Conservation (phyloP, 164 flowering plant genomes). For the Tinospora cordifolia region DNA sequence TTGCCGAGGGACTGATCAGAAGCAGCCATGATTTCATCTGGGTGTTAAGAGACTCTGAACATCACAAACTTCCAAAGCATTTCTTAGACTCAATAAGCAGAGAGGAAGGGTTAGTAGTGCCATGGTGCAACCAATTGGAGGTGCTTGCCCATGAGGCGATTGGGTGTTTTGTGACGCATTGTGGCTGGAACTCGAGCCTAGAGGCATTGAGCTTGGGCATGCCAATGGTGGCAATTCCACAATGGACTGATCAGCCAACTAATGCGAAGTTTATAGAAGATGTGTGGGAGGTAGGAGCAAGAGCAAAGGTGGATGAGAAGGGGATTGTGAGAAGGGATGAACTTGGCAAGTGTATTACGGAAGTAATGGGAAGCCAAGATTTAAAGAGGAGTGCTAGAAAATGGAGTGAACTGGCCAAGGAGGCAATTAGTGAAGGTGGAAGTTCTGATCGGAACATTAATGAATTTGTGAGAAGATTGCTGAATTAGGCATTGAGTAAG, state of each 20-base stretch:
- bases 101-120: slow-evolving; percentile 29
- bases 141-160: slow-evolving; percentile 28
- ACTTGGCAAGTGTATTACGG: slow-evolving; percentile 16
- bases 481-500: too few species aligned
- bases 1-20: slow-evolving; percentile 17
- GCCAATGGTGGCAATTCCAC: slow-evolving; percentile 47
- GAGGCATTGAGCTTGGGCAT: slow-evolving; percentile 45
- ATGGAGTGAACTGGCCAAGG: slow-evolving; percentile 22
- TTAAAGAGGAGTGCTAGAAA: slow-evolving; percentile 20
- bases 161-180: slow-evolving; percentile 49
- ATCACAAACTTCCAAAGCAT: too few species aligned
- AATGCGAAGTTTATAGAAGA: slow-evolving; percentile 43
- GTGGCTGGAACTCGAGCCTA: slow-evolving; percentile 50
- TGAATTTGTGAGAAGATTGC: slow-evolving; percentile 13
- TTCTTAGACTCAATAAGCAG: neutral
- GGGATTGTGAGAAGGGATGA: slow-evolving; percentile 23
- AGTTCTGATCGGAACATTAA: slow-evolving; percentile 16
- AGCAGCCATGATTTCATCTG: slow-evolving; percentile 20
- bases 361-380: slow-evolving; percentile 27
- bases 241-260: slow-evolving; percentile 45
- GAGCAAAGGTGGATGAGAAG: slow-evolving; percentile 19
- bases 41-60: slow-evolving; percentile 20
- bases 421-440: slow-evolving; percentile 21
- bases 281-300: slow-evolving; percentile 36
- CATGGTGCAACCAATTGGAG: slow-evolving; percentile 35